These are phyloP conservation scores for Setomelanomma holmii DNA, from an alignment of 2,329 filamentous ascomycete genomes.

Conservation along the genomic window DNA sequence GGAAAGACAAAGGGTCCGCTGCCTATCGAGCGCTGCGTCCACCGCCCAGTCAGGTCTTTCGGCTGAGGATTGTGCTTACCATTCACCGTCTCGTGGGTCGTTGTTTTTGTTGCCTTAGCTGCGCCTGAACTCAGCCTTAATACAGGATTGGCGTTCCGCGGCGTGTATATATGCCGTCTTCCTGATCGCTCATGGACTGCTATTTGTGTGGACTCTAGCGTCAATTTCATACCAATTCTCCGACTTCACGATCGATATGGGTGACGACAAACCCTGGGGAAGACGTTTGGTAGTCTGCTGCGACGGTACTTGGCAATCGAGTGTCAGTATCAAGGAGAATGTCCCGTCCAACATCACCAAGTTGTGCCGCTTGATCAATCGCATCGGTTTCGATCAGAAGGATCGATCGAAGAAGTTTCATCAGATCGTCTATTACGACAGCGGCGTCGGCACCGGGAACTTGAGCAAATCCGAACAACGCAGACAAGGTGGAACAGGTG, in stretches of 20 bases:
- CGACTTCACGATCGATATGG: constrained; percentile 11
- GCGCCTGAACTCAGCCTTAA: constrained; percentile 7
- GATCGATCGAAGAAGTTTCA: constrained; percentile 38
- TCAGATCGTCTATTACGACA: constrained; percentile 47
- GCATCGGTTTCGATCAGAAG: constrained; percentile 34
- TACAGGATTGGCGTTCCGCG: constrained; percentile 3
- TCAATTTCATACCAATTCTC: background rate
- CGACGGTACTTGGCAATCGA: constrained; percentile 48
- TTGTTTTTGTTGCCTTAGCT: constrained; percentile 2
- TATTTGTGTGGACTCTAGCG: background rate
- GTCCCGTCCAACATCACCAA: constrained; percentile 47
- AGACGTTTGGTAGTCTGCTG: constrained; percentile 46
- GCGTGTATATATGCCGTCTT: constrained; percentile 1
- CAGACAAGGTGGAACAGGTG: constrained; percentile 52
- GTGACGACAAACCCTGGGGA: constrained; percentile 34
- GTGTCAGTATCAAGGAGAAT: constrained; percentile 37
- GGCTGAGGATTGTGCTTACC: constrained; percentile 6
- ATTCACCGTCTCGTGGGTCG: constrained; percentile 5
- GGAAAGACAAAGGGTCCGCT: background rate
- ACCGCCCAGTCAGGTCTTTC: background rate
- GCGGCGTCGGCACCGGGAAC: constrained; percentile 44
- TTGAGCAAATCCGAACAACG: constrained; percentile 30
- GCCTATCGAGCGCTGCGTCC: constrained; percentile 4
- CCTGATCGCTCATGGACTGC: background rate
- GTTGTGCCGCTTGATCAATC: constrained; percentile 41